Percentiles rank a stretch among this genome's conserved stretches.
These are phyloP conservation scores for California macrophylla DNA, from an alignment of 441 rosid species.

Conservation along the genomic window DNA sequence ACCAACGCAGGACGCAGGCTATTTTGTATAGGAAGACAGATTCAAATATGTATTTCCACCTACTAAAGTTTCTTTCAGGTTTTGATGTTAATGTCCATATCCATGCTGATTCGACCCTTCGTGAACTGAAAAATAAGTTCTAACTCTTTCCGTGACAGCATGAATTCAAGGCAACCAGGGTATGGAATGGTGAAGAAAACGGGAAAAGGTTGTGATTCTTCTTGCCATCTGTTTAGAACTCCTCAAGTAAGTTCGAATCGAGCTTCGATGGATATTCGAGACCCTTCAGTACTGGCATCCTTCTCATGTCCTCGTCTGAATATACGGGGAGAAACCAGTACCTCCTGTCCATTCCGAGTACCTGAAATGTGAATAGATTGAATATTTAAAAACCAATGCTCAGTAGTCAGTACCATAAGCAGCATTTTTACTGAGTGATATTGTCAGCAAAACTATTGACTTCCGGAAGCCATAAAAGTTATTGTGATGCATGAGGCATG, in stretches of 20 bases:
- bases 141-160: not conserved
- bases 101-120: not conserved
- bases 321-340: conserved; percentile 77
- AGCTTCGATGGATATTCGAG: conserved; percentile 51
- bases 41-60: not conserved
- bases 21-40: not conserved
- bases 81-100: not conserved
- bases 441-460: not conserved
- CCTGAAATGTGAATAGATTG: conserved; percentile 30
- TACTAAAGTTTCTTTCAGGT: not conserved
- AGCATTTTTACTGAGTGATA: not conserved
- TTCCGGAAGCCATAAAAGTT: too few species aligned
- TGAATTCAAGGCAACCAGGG: not conserved
- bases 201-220: not conserved
- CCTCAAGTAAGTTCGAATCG: conserved; percentile 18
- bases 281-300: conserved; percentile 47
- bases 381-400: too few species aligned
- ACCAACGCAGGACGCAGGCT: not conserved
- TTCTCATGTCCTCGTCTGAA: conserved; percentile 48
- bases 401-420: not conserved
- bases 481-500: too few species aligned
- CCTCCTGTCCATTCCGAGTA: conserved; percentile 60
- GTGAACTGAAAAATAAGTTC: too few species aligned
- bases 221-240: not conserved
- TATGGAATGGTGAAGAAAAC: not conserved